Conservation (phyloP, 1,139 yeast species). For the Pichia kudriavzevii region DNA sequence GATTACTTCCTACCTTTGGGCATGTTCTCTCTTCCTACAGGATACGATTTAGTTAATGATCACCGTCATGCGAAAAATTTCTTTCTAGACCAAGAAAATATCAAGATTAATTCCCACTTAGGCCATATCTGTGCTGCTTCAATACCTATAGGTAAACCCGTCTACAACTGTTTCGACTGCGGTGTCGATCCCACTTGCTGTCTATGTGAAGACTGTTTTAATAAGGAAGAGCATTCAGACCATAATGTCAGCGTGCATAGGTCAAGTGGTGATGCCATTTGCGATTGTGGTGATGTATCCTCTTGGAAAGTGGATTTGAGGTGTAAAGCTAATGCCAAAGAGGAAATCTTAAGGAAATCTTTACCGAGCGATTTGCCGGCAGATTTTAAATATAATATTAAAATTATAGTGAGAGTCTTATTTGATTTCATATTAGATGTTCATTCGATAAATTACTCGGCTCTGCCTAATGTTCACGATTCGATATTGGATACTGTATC, state of each 20-base stretch:
- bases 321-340: slow-evolving; percentile 36
- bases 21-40: slow-evolving; percentile 13
- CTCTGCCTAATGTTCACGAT: too few species aligned
- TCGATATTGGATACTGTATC: not conserved
- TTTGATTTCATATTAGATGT: slow-evolving; percentile 45
- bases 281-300: slow-evolving; percentile 89
- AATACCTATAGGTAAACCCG: slow-evolving; percentile 52
- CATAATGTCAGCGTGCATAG: slow-evolving; percentile 53
- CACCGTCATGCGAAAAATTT: slow-evolving; percentile 16
- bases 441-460: slow-evolving; percentile 18
- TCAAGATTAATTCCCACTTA: slow-evolving; percentile 28
- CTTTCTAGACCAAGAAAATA: slow-evolving; percentile 15
- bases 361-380: slow-evolving; percentile 14
- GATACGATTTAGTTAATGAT: slow-evolving; percentile 19
- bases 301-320: slow-evolving; percentile 58
- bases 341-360: slow-evolving; percentile 1
- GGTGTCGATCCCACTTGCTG: slow-evolving; percentile 73
- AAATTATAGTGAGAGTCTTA: slow-evolving; percentile 31
- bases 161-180: slow-evolving; percentile 61
- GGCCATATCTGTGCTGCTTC: slow-evolving; percentile 59
- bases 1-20: slow-evolving; percentile 17
- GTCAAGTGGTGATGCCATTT: slow-evolving; percentile 51
- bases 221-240: slow-evolving; percentile 54
- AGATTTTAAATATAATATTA: slow-evolving; percentile 21
- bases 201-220: slow-evolving; percentile 61